These are phyloP conservation scores for Sclerotinia trifoliorum DNA, from an alignment of 2,329 filamentous ascomycete species.

Conservation along the genomic window DNA sequence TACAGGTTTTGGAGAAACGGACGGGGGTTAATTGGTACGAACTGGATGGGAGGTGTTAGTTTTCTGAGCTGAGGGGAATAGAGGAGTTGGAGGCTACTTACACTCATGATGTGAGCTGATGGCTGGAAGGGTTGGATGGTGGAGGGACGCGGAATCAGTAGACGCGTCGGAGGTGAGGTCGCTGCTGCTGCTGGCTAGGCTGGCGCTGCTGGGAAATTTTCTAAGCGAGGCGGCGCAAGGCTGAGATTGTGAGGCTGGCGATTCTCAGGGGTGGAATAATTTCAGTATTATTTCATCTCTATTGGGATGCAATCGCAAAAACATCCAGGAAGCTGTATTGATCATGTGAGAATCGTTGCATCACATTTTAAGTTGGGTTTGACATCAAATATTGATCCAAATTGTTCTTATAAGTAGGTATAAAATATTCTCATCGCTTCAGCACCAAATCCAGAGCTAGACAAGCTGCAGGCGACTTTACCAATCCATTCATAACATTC, in stretches of 20 bases:
- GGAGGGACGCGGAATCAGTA: slow-evolving; percentile 25
- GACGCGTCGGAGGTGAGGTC: slow-evolving; percentile 22
- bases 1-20: slow-evolving; percentile 93
- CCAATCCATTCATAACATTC: slow-evolving; percentile 6
- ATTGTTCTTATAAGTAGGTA: not conserved
- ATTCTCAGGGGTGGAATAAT: not conserved
- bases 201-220: slow-evolving; percentile 27
- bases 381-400: not conserved
- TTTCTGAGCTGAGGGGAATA: not conserved
- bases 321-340: not conserved
- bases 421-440: slow-evolving; percentile 4
- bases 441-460: not conserved
- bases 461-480: slow-evolving; percentile 9
- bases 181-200: slow-evolving; percentile 15
- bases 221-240: slow-evolving; percentile 19
- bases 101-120: slow-evolving; percentile 41
- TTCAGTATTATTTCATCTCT: not conserved
- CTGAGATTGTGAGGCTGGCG: slow-evolving; percentile 9
- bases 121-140: slow-evolving; percentile 1
- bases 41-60: slow-evolving; percentile 49
- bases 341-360: not conserved
- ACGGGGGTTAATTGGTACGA: slow-evolving; percentile 93
- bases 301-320: not conserved
- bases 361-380: not conserved
- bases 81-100: slow-evolving; percentile 30